Percentiles rank a stretch among this genome's conserved stretches.
These are phyloP conservation scores for Geotrichum citri-aurantii DNA, from an alignment of 1,139 yeast species.

Conservation along the genomic window DNA sequence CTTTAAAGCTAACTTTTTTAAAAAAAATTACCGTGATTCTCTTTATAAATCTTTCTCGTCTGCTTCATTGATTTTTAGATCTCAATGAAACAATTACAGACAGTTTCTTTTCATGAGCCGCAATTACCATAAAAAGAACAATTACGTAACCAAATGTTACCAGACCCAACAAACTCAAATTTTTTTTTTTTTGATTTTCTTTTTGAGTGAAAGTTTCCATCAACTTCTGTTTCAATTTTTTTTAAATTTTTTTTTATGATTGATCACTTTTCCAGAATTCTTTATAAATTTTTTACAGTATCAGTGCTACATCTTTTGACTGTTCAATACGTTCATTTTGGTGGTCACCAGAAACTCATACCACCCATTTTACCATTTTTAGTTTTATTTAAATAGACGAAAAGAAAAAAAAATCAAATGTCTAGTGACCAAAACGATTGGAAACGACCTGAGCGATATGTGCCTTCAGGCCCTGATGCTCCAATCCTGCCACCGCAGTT, in stretches of 20 bases:
- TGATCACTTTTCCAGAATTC: not conserved
- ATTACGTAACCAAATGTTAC: not conserved
- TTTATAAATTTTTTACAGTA: not conserved
- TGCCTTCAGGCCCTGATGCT: constrained; percentile 66
- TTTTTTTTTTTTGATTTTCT: not conserved
- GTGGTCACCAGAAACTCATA: not conserved
- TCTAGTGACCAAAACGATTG: constrained; percentile 27
- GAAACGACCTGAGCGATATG: constrained; percentile 46
- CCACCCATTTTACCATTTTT: no score
- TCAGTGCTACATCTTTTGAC: not conserved
- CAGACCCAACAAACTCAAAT: not conserved
- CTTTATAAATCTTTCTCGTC: not conserved
- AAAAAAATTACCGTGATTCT: no score
- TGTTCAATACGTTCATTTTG: not conserved
- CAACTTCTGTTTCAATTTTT: not conserved
- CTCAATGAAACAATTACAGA: no score
- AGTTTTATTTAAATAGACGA: not conserved
- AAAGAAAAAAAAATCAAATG: constrained; percentile 1
- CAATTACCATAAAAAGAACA: not conserved
- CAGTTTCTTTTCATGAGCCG: not conserved
- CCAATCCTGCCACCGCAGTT: constrained; percentile 82
- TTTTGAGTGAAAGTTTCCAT: not conserved
- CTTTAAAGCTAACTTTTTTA: not conserved
- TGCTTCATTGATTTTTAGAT: no score
- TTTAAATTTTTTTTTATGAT: not conserved